Base-by-base conservation (phyloP, 2,329 filamentous ascomycete genomes). In the Cercospora sp. region DNA sequence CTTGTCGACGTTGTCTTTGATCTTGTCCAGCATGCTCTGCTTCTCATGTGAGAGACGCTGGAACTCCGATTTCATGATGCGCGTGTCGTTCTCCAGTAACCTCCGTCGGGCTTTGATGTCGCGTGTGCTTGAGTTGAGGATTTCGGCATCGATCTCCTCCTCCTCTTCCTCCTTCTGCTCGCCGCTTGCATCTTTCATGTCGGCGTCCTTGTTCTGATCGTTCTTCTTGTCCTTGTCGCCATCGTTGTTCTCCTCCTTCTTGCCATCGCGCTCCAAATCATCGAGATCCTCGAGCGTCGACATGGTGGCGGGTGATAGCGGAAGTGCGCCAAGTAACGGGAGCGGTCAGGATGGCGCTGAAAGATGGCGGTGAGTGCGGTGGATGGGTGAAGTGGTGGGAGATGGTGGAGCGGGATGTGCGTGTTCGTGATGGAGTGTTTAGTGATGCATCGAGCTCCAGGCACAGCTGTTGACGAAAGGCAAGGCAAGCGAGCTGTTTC, bases 1-100 rank as follows among this genome's bases (percentile, higher is more conserved):
- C 88, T 99, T 99, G 75, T 99, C 96, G 77, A 92, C 84, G 78
- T 99, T 99, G 80, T 99, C 95, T 86, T 97, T 98, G 82, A 99
- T 98, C 86, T 97, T 98, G 82, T 98, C 94, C 67, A 90, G 89
- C 95, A 99, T 99, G 60, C 92, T 90, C 60, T 91, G 89, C 84
- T 97, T 97, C 83, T 99, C 95, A 77, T 99, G 95, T 76, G 91
- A 91, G 83, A 99, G 86, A 75, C 95, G 90, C 79, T 97, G 94
- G 76, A 89, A 93, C 82, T 99, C 95, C 85, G 93, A 97, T 86
- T 91, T 94, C 93, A 99, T 98, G 82, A 99, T 98, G 77, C 95
- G 88, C 77, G 95, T 91, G 82, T 99, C 95, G 82, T 99, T 99
- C 82, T 99, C 95, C 73, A 99, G 86, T 78, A 99, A 87, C 78